A percentile compares a stretch with the other conserved stretches of the same genome.
These are phyloP conservation scores for Eutrema heterophyllum DNA, from an alignment of 345 rosid species.

Conservation along the genomic window DNA sequence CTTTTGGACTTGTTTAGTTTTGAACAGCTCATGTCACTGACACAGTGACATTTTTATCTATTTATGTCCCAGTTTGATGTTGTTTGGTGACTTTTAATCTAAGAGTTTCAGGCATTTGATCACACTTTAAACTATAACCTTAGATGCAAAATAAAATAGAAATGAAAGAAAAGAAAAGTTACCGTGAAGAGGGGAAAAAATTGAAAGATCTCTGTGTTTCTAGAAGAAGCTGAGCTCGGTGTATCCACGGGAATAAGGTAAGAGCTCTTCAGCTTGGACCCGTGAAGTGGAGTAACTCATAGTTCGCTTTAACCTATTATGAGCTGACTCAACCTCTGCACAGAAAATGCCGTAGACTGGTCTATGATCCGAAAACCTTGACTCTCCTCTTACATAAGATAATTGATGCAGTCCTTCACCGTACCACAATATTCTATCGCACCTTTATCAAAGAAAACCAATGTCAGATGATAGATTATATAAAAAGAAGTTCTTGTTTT, in stretches of 20 bases:
- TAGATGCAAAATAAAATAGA: background rate
- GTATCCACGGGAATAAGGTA: slow-evolving; percentile 88
- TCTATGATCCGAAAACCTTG: slow-evolving; percentile 94
- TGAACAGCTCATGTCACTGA: slow-evolving; percentile 27
- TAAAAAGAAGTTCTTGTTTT: background rate
- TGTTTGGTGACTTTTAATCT: background rate
- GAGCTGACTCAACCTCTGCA: slow-evolving; percentile 90
- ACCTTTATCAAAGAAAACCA: slow-evolving; percentile 42
- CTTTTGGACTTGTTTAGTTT: slow-evolving; percentile 17
- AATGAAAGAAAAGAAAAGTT: slow-evolving; percentile 7
- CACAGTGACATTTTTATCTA: slow-evolving; percentile 6
- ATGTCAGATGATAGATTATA: slow-evolving; percentile 8
- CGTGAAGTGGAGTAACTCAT: slow-evolving; percentile 75
- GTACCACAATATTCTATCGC: slow-evolving; percentile 92
- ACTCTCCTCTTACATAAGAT: slow-evolving; percentile 92
- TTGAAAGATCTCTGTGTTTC: background rate
- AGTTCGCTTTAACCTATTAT: slow-evolving; percentile 68
- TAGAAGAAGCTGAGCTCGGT: slow-evolving; percentile 95
- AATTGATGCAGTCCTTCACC: slow-evolving; percentile 95
- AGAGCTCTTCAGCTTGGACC: slow-evolving; percentile 89
- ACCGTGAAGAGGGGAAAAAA: slow-evolving; percentile 15
- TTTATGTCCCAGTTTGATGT: background rate
- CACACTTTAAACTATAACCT: background rate
- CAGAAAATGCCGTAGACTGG: slow-evolving; percentile 93
- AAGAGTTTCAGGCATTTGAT: background rate